These are phyloP conservation scores for Collybia mongolica DNA, from an alignment of 768 basidiomycete species.

Conservation along the genomic window DNA sequence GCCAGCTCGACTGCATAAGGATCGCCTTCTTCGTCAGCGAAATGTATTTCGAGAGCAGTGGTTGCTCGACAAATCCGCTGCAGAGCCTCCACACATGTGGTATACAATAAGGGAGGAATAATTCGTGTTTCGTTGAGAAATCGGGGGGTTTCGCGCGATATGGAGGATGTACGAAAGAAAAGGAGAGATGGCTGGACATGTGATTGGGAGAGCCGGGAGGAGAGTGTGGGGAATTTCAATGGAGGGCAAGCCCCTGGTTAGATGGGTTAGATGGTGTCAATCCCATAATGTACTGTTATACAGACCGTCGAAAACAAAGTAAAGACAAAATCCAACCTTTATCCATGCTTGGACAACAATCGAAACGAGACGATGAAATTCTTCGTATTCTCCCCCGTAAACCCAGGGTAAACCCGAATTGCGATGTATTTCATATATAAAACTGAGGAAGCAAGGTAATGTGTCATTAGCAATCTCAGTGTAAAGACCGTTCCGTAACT, in stretches of 20 bases:
- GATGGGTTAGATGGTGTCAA: constrained; percentile 11
- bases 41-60: constrained; percentile 51
- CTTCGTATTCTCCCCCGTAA: constrained; percentile 78
- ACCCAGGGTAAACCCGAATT: constrained; percentile 74
- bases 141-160: constrained; percentile 60
- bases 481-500: constrained; percentile 33
- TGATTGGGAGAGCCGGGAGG: constrained; percentile 56
- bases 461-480: constrained; percentile 1
- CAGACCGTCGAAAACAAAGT: constrained; percentile 85
- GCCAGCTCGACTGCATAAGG: constrained; percentile 85
- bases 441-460: constrained; percentile 39
- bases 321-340: constrained; percentile 56
- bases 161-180: constrained; percentile 77
- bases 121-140: constrained; percentile 76
- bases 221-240: constrained; percentile 70
- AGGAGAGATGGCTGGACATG: constrained; percentile 62
- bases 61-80: constrained; percentile 31
- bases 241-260: constrained; percentile 61
- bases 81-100: constrained; percentile 58
- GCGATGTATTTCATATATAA: constrained; percentile 69
- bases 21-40: constrained; percentile 82
- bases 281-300: constrained; percentile 8
- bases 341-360: constrained; percentile 67
- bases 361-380: constrained; percentile 48
- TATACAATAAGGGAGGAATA: constrained; percentile 65